Conservation (phyloP, 2,329 filamentous ascomycete species). For the Lasiodiplodia theobromae region DNA sequence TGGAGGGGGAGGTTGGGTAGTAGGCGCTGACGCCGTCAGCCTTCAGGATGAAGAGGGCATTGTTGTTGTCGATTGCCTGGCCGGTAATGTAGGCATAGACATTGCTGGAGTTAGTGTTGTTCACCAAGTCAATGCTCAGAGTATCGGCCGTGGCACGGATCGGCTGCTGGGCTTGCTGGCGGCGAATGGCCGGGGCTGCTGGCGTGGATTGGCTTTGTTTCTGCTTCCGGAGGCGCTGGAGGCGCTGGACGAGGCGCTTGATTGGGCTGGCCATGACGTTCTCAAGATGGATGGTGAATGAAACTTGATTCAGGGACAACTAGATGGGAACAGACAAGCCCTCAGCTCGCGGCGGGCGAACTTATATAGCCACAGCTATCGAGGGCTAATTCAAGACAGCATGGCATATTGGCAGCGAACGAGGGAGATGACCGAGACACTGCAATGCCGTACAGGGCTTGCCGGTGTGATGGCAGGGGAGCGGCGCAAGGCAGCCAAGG, state of each 20-base stretch:
- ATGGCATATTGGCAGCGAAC: neutral
- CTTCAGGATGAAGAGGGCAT: constrained; percentile 67
- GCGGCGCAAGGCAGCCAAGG: neutral
- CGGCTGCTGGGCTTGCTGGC: constrained; percentile 6
- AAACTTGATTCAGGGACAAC: neutral
- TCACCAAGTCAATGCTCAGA: constrained; percentile 68
- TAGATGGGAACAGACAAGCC: neutral
- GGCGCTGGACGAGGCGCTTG: constrained; percentile 19
- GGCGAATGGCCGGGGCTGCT: neutral
- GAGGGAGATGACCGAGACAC: constrained; percentile 8
- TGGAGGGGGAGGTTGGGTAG: constrained; percentile 66
- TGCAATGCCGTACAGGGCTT: neutral
- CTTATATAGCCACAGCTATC: neutral
- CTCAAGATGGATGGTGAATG: neutral
- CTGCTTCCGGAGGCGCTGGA: constrained; percentile 20
- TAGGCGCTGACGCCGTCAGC: constrained; percentile 72
- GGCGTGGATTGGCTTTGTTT: neutral
- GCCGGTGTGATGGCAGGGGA: constrained; percentile 2
- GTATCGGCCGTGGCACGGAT: constrained; percentile 41
- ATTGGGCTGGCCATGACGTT: constrained; percentile 15
- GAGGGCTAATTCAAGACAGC: constrained; percentile 10
- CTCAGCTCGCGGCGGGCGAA: neutral
- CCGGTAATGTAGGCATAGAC: constrained; percentile 78
- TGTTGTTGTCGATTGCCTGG: constrained; percentile 65
- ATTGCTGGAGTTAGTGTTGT: constrained; percentile 67